Evolutionary conservation across 148 eudicot genomes (phyloP), one percentile per base, ranked within the genome.

Genomic region (Rhododendron henanense): DNA sequence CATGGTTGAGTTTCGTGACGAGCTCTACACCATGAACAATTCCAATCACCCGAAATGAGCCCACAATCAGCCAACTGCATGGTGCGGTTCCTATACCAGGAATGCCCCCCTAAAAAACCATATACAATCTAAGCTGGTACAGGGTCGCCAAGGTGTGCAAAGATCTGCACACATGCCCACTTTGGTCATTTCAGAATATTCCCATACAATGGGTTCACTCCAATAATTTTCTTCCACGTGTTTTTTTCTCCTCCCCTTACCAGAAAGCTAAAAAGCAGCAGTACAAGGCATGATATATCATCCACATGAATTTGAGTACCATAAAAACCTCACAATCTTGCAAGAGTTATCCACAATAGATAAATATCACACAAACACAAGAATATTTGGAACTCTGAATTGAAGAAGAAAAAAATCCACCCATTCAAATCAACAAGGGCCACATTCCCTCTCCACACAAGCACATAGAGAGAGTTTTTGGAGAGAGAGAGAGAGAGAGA

Each of bases 271-370:
- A 69, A 69, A 69, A 69, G 6, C 37, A 28, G 75, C 35, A 69
- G 33, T 28, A 10, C 2, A 11, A 69, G 75, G 35, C 75, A 28
- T 69, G 75, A 69, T 28, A 25, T 69, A 28, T 28, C 75, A 14
- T 69, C 75, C 75, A 69, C 84, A 61, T 19, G 81, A 61, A 59
- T 23, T 21, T 37, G 74, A 82, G 50, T 73, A 39, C 50, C 74
- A 35, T 61, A 61, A 41, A 63, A 37, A 39, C 84, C 84, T 82
- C 74, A 59, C 84, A 82, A 59, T 82, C 47, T n/a, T 2, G 59
- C 4, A 2, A 59, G 69, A 35, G 69, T 57, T 59, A 61, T 82
- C 84, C 84, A 45, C 1, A 35, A 10, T 37, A 23, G 74, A 82
- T 81, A 74, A 74, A 37, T 74, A 74, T 74, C 75, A 74, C 1